Base-by-base conservation (phyloP, 139 green algal species). In the Micractinium sp. region DNA sequence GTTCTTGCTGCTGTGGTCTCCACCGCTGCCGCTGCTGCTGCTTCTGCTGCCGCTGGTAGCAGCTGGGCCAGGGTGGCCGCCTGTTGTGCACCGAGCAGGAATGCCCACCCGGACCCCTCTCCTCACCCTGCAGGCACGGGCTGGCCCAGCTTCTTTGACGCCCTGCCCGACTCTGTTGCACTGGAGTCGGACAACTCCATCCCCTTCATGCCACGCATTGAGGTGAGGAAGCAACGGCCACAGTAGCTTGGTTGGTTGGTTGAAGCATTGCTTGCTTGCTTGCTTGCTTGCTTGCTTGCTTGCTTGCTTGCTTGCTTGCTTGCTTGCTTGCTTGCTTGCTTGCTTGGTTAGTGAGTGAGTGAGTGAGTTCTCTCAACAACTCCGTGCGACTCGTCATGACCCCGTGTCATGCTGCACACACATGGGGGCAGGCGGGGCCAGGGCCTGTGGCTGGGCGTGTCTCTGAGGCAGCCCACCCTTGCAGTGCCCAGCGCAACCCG, bases 121-220 rank as follows among this genome's bases (percentile, higher is more conserved):
- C 19, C 18, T 41, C 18, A 25, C 22, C 23, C 39, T 47, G 83
- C 83, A 87, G 83, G 96, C 93, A 95, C 92, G 12, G 93, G 93
- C 7, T 95, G 93, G 93, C 93, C 93, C 7, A 92, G 86, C 36
- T 95, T 95, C 63, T 93, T 67, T 35, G 66, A 95, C 1, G 78
- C 75, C 0, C 39, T 93, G 69, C 38, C 91, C 85, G 90, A 89
- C 31, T 90, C 92, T 5, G 91, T 97, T 2, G 89, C 91, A 14
- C 88, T 95, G 56, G 90, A 89, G 19, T 0, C 80, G 0, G 95
- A 97, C 89, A 73, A 89, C 66, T 93, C 87, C 1, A 94, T 96
- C 33, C 39, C 86, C 18, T 96, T 96, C 85, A 90, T 95, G 87
- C 90, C 93, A 2, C 88, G 94, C 35, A 92, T 87, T 0, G 95